Percentiles rank a stretch among this genome's conserved stretches.
phyloP scores from a whole-genome alignment of 805 yeast genomes.

The Monosporozyma aerobia region DNA sequence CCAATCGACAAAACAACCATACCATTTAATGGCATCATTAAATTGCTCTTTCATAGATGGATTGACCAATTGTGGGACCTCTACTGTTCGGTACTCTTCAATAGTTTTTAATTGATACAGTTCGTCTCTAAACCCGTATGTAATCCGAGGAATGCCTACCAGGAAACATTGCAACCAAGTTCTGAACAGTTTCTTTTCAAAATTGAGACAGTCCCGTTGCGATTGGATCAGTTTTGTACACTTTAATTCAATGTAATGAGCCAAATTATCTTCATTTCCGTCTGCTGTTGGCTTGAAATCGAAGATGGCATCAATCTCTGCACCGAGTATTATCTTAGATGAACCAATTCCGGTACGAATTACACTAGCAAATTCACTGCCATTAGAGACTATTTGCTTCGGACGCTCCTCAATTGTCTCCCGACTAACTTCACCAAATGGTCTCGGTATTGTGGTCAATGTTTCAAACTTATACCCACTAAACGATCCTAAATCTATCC shows the following conservation, averaged over 20 bases:
- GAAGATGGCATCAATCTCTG: conserved; percentile 90
- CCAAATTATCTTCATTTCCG: conserved; percentile 35
- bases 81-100: conserved; percentile 69
- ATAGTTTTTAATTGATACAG: conserved; percentile 49
- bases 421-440: conserved; percentile 63
- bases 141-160: conserved; percentile 67
- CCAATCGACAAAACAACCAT: conserved; percentile 35
- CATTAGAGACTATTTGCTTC: conserved; percentile 51
- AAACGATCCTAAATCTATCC: conserved; percentile 35
- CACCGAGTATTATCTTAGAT: conserved; percentile 62
- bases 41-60: conserved; percentile 48
- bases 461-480: conserved; percentile 85
- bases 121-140: conserved; percentile 83
- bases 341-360: conserved; percentile 79
- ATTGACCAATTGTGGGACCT: conserved; percentile 56
- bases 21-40: conserved; percentile 71
- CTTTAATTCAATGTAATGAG: conserved; percentile 81
- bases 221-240: conserved; percentile 51
- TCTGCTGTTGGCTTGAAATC: conserved; percentile 42
- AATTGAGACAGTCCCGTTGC: conserved; percentile 47
- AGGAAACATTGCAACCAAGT: conserved; percentile 95
- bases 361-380: conserved; percentile 71
- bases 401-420: conserved; percentile 56
- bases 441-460: conserved; percentile 62
- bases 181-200: conserved; percentile 68